Base-by-base conservation (phyloP, 2,329 filamentous ascomycete species). In the Penicillium polonicum region DNA sequence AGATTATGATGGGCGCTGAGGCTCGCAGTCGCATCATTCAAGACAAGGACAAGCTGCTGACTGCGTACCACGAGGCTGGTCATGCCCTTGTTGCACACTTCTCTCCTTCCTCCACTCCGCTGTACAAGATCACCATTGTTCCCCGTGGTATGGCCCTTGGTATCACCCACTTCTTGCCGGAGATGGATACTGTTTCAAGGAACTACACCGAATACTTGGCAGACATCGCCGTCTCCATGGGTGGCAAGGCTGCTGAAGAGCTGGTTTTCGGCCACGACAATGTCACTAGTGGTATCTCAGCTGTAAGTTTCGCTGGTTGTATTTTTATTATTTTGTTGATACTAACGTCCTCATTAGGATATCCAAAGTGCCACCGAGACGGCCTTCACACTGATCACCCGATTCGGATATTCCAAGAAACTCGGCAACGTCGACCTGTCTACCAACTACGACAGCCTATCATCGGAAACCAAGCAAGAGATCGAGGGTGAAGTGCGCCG, bases 91-190 rank as follows among this genome's bases (percentile, higher is more conserved):
- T 97, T 58, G 88, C 89, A 55, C 87, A 97, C 69, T 92, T 93
- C 66, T 90, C 88, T 13, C 87, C 89, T 60, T 85, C 85, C 38
- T 85, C 88, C 52, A 88, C 83, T 62, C 89, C 89, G 33, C 82
- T 99, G 2, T 97, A 99, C 83, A 99, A 99, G 78, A 92, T 96
- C 49, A 99, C 94, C 0, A 95, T 99, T 67, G 88, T 99, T 68
- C 92, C 94, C 52, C 88, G 95, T 68, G 94, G 94, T 12, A 87
- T 88, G 68, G 85, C 90, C 25, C 82, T 97, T 8, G 94, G 94
- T 60, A 85, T 96, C 62, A 99, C 94, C 0, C 89, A 90, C 63
- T 89, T 88, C 74, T 82, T 99, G 25, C 92, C 92, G 0, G 89
- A 94, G 71, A 92, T 96, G 82, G 92, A 97, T 78, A 92, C 92